Percentiles rank a stretch among this genome's conserved stretches.
Evolutionary conservation across 2,329 filamentous ascomycete genomes (phyloP).

Genomic region (Trichophyton simii): DNA sequence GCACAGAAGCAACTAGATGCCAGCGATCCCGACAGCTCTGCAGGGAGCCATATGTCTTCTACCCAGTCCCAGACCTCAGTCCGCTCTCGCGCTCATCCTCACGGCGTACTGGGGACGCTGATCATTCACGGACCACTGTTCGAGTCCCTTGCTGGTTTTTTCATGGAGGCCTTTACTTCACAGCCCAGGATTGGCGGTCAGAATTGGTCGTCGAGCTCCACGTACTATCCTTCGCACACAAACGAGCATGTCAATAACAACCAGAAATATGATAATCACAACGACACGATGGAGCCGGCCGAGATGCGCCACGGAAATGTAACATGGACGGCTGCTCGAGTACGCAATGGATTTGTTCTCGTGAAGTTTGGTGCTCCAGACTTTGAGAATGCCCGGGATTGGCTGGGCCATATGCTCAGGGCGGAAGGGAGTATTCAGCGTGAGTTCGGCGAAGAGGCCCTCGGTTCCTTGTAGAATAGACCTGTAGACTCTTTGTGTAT

Average conservation of each 20-base stretch:
- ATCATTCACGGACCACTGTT: conserved; percentile 66
- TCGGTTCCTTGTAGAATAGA: conserved; percentile 52
- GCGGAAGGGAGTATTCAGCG: conserved; percentile 59
- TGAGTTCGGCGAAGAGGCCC: conserved; percentile 66
- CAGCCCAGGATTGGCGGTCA: conserved; percentile 71
- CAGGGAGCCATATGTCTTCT: not conserved
- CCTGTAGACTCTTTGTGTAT: not conserved
- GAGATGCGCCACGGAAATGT: conserved; percentile 39
- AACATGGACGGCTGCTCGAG: conserved; percentile 69
- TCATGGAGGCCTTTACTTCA: conserved; percentile 63
- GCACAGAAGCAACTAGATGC: conserved; percentile 28
- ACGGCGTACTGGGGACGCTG: conserved; percentile 71
- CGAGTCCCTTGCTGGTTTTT: conserved; percentile 54
- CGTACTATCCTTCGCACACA: not conserved
- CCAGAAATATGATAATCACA: not conserved
- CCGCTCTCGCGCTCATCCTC: conserved; percentile 54
- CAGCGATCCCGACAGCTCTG: not conserved
- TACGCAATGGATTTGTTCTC: conserved; percentile 65
- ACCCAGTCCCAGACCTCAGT: conserved; percentile 15
- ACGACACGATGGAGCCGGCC: conserved; percentile 25
- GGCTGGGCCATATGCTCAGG: conserved; percentile 63
- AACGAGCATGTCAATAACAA: not conserved
- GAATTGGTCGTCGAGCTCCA: conserved; percentile 46
- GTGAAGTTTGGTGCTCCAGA: conserved; percentile 80
- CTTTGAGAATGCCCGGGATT: conserved; percentile 67